Evolutionary conservation across 2,329 filamentous ascomycete species (phyloP).

Genomic region (Penicillium griseofulvum): DNA sequence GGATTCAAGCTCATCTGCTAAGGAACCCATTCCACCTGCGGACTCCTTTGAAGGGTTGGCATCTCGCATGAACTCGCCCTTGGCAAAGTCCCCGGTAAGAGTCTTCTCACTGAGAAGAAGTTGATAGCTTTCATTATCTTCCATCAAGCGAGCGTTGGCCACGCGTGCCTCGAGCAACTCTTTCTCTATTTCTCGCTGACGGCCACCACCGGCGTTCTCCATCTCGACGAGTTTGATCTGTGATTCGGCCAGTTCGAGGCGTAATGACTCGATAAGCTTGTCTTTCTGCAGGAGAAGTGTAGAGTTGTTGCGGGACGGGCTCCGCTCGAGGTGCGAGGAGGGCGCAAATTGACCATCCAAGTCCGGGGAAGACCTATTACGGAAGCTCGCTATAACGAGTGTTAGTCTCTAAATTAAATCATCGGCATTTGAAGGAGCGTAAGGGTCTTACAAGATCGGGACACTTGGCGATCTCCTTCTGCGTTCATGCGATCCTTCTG

Average conservation of each 20-base stretch:
- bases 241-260: constrained; percentile 87
- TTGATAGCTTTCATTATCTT: constrained; percentile 98
- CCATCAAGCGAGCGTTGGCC: constrained; percentile 93
- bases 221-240: constrained; percentile 95
- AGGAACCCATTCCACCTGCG: constrained; percentile 49
- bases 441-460: constrained; percentile 50
- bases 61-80: constrained; percentile 71
- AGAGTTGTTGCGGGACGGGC: constrained; percentile 84
- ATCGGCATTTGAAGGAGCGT: neutral
- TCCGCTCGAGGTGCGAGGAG: constrained; percentile 77
- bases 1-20: constrained; percentile 86
- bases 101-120: constrained; percentile 92
- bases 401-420: constrained; percentile 19
- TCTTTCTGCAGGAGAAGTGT: constrained; percentile 93
- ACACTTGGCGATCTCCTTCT: constrained; percentile 52
- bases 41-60: constrained; percentile 46
- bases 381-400: constrained; percentile 40
- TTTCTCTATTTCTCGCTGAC: constrained; percentile 84
- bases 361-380: constrained; percentile 57
- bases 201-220: constrained; percentile 86
- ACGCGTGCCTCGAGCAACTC: constrained; percentile 88
- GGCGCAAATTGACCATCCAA: constrained; percentile 84
- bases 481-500: constrained; percentile 63
- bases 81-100: constrained; percentile 86
- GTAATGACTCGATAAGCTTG: constrained; percentile 87